A percentile compares a stretch with the other conserved stretches of the same genome.
Evolutionary conservation across 441 rosid genomes (phyloP).

Genomic region (Corymbia citriodora): DNA sequence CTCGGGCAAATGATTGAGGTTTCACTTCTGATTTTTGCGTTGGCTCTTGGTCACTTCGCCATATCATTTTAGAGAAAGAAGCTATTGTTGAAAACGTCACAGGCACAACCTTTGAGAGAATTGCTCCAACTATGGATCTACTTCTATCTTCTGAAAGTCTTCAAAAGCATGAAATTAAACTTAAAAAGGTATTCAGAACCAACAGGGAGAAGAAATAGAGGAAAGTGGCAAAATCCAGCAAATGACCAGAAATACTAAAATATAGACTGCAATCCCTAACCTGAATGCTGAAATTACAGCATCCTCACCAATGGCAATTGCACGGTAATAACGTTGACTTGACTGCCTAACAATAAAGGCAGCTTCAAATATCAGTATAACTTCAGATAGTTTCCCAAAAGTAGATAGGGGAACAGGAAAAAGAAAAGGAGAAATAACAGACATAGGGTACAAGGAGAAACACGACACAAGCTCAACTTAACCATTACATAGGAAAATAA

Average conservation of each 20-base stretch:
- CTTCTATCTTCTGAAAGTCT: constrained; percentile 93
- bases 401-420: constrained; percentile 19
- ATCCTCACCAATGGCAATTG: constrained; percentile 88
- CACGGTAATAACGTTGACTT: constrained; percentile 89
- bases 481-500: neutral
- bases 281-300: constrained; percentile 94
- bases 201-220: neutral
- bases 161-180: neutral
- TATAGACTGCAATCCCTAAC: constrained; percentile 26
- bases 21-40: constrained; percentile 52
- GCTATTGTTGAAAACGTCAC: constrained; percentile 85
- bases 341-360: constrained; percentile 98
- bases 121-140: constrained; percentile 84
- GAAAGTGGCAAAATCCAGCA: constrained; percentile 3
- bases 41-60: constrained; percentile 71
- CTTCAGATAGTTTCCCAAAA: constrained; percentile 27
- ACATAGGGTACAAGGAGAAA: neutral
- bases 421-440: neutral
- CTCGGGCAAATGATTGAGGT: constrained; percentile 84
- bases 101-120: constrained; percentile 91
- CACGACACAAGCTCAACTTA: neutral
- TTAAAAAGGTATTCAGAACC: neutral
- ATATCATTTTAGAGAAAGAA: constrained; percentile 81
- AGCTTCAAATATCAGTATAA: constrained; percentile 63
- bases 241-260: neutral